These are phyloP conservation scores for Penstemon barbatus DNA, from an alignment of 257 asterid species.

Conservation along the genomic window DNA sequence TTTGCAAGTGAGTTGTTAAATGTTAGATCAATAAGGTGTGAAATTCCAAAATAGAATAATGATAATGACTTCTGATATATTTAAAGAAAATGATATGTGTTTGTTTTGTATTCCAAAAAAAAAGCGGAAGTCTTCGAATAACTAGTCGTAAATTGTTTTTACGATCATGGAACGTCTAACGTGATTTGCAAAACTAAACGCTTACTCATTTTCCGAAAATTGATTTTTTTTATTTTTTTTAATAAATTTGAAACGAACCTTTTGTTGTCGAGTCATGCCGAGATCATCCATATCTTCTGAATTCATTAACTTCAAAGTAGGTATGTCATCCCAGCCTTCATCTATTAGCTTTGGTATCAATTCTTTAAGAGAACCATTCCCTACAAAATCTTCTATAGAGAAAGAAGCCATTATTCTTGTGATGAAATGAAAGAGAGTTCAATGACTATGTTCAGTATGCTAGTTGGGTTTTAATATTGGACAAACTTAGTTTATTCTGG, in stretches of 20 bases:
- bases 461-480: conserved; percentile 12
- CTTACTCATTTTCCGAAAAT: neutral
- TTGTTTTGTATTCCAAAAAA: too few species aligned
- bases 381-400: conserved; percentile 71
- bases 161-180: neutral
- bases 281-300: conserved; percentile 65
- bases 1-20: too few species aligned
- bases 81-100: too few species aligned
- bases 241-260: conserved; percentile 50
- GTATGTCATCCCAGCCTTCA: conserved; percentile 93
- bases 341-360: conserved; percentile 61
- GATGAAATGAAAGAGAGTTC: neutral
- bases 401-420: conserved; percentile 62
- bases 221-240: neutral
- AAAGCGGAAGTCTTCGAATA: too few species aligned
- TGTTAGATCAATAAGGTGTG: too few species aligned
- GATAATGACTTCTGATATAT: too few species aligned
- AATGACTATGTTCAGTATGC: conserved; percentile 10
- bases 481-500: conserved; percentile 17
- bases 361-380: conserved; percentile 64
- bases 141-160: neutral
- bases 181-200: conserved; percentile 8
- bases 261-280: conserved; percentile 65
- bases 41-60: too few species aligned
- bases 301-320: conserved; percentile 78